Conservation (phyloP, 345 rosid genomes). For the Citrus hindsii region DNA sequence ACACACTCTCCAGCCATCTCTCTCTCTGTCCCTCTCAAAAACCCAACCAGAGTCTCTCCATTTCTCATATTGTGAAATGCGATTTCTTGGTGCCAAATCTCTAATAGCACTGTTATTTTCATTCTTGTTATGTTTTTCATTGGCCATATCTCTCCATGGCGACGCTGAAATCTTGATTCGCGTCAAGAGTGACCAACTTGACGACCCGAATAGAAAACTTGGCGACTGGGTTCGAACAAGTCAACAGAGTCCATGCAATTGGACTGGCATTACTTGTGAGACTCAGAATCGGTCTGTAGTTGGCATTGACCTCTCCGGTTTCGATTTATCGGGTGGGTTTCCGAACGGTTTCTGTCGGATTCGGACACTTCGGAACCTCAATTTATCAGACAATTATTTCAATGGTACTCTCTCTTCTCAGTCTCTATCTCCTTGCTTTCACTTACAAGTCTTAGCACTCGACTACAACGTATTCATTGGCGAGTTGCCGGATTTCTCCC, state of each 20-base stretch:
- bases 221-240: conserved; percentile 43
- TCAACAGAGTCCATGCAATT: conserved; percentile 49
- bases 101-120: background rate
- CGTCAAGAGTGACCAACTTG: conserved; percentile 36
- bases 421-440: conserved; percentile 50
- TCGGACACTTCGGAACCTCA: conserved; percentile 46
- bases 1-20: background rate
- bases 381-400: conserved; percentile 36
- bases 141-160: conserved; percentile 24
- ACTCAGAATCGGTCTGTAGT: conserved; percentile 30
- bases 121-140: background rate
- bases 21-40: background rate
- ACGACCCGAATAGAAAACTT: conserved; percentile 44
- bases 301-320: conserved; percentile 43
- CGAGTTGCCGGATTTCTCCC: conserved; percentile 47
- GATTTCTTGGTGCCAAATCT: background rate
- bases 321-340: conserved; percentile 45
- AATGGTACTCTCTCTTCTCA: conserved; percentile 37
- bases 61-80: conserved; percentile 15
- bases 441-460: conserved; percentile 35
- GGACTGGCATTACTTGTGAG: conserved; percentile 66
- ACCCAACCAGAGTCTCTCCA: background rate
- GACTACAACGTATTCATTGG: conserved; percentile 41
- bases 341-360: conserved; percentile 62
- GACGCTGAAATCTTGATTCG: conserved; percentile 53